Evolutionary conservation across 2,329 filamentous ascomycete species (phyloP).

Genomic region (Fusarium sp.): DNA sequence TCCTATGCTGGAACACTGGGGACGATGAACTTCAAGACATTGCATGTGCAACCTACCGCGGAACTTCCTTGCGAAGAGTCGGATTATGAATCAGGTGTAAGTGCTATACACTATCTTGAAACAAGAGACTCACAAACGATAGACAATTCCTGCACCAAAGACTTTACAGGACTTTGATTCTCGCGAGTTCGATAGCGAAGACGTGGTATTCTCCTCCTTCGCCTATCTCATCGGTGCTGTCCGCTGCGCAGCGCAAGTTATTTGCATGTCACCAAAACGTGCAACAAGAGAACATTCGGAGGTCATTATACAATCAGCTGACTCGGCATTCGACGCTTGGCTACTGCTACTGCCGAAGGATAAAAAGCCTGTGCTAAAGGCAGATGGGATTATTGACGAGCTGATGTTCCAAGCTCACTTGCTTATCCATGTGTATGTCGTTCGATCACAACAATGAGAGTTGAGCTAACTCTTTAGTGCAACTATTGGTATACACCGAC

Average conservation of each 20-base stretch:
- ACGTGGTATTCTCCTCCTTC: conserved; percentile 20
- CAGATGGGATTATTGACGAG: conserved; percentile 20
- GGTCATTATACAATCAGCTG: conserved; percentile 18
- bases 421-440: conserved; percentile 26
- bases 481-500: conserved; percentile 26
- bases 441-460: accelerated
- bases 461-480: background rate
- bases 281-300: conserved; percentile 13
- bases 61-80: conserved; percentile 71
- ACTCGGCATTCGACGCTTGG: conserved; percentile 26
- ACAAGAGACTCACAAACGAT: background rate
- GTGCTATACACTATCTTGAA: background rate
- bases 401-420: conserved; percentile 31
- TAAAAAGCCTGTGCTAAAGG: background rate
- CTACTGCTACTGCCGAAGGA: conserved; percentile 5
- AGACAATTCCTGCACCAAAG: conserved; percentile 15
- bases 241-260: conserved; percentile 5
- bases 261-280: conserved; percentile 5
- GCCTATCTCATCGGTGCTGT: conserved; percentile 27
- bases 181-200: conserved; percentile 15
- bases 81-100: conserved; percentile 57
- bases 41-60: conserved; percentile 60
- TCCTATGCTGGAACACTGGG: conserved; percentile 46
- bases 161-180: conserved; percentile 21
- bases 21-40: conserved; percentile 37